Evolutionary conservation across 805 yeast species (phyloP).

Genomic region (Kluyveromyces dobzhanskii): DNA sequence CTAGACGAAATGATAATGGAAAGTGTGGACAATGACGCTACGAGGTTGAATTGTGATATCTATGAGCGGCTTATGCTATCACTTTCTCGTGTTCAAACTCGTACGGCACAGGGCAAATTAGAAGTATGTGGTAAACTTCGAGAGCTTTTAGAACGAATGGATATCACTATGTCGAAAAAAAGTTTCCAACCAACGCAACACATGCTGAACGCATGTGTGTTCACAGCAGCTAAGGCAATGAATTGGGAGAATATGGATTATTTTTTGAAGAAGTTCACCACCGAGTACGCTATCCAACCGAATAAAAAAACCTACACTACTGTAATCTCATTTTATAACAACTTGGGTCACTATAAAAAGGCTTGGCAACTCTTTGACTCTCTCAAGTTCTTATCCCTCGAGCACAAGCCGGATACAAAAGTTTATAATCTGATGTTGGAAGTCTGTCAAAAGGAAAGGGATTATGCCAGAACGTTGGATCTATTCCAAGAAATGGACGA

Average conservation of each 20-base stretch:
- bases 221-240: slow-evolving; percentile 15
- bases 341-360: slow-evolving; percentile 26
- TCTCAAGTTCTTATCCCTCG: slow-evolving; percentile 68
- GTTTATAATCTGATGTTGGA: slow-evolving; percentile 69
- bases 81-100: neutral
- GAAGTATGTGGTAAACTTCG: neutral
- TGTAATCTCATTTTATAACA: slow-evolving; percentile 21
- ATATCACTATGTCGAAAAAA: neutral
- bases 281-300: slow-evolving; percentile 19
- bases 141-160: neutral
- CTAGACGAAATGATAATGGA: slow-evolving; percentile 22
- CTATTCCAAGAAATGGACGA: slow-evolving; percentile 61
- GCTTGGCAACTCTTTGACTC: slow-evolving; percentile 73
- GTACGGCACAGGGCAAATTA: neutral
- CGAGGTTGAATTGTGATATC: slow-evolving; percentile 12
- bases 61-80: slow-evolving; percentile 12
- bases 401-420: slow-evolving; percentile 56
- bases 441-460: slow-evolving; percentile 50
- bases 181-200: slow-evolving; percentile 12
- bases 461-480: slow-evolving; percentile 69
- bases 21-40: slow-evolving; percentile 8
- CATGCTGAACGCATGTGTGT: slow-evolving; percentile 21
- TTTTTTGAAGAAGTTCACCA: slow-evolving; percentile 19
- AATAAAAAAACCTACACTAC: slow-evolving; percentile 24
- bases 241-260: slow-evolving; percentile 18